Evolutionary conservation across 2,329 filamentous ascomycete species (phyloP).

Genomic region (Penicillium olsonii): DNA sequence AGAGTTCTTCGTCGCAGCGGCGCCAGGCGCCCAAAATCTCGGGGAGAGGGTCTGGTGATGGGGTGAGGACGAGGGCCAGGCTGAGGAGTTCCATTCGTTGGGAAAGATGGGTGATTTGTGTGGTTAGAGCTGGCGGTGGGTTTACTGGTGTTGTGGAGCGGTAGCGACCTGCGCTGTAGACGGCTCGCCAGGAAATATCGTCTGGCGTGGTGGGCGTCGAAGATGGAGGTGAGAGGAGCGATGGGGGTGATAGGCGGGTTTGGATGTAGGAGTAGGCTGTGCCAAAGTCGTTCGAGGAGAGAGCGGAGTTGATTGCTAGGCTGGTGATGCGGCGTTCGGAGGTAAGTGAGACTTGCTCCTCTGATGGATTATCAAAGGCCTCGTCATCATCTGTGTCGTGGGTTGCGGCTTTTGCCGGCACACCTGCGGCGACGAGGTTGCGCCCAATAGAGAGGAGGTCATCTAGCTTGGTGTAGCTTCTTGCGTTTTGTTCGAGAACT

Average conservation of each 20-base stretch:
- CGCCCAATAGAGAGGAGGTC: slow-evolving; percentile 63
- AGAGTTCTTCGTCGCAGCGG: slow-evolving; percentile 63
- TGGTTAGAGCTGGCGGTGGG: slow-evolving; percentile 32
- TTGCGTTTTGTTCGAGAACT: slow-evolving; percentile 62
- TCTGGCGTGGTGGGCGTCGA: slow-evolving; percentile 42
- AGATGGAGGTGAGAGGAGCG: slow-evolving; percentile 33
- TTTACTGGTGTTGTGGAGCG: slow-evolving; percentile 36
- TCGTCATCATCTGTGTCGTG: slow-evolving; percentile 22
- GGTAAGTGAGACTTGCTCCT: slow-evolving; percentile 35
- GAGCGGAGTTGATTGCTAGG: slow-evolving; percentile 48
- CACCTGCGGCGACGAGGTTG: slow-evolving; percentile 55
- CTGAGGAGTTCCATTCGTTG: slow-evolving; percentile 67
- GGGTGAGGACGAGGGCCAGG: slow-evolving; percentile 61
- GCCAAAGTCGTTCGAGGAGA: slow-evolving; percentile 51
- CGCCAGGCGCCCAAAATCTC: slow-evolving; percentile 66
- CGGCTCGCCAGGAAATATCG: slow-evolving; percentile 65
- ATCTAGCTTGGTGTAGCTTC: slow-evolving; percentile 65
- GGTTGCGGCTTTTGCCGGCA: slow-evolving; percentile 29
- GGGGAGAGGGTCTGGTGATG: slow-evolving; percentile 55
- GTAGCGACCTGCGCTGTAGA: slow-evolving; percentile 62
- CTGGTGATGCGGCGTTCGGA: slow-evolving; percentile 50
- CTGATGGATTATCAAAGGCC: slow-evolving; percentile 11
- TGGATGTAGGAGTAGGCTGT: slow-evolving; percentile 69
- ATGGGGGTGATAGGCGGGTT: slow-evolving; percentile 53
- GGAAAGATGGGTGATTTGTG: slow-evolving; percentile 57